These are phyloP conservation scores for Mortierella sp. DNA, from an alignment of 371 early-diverging fungal genomes.

Conservation along the genomic window DNA sequence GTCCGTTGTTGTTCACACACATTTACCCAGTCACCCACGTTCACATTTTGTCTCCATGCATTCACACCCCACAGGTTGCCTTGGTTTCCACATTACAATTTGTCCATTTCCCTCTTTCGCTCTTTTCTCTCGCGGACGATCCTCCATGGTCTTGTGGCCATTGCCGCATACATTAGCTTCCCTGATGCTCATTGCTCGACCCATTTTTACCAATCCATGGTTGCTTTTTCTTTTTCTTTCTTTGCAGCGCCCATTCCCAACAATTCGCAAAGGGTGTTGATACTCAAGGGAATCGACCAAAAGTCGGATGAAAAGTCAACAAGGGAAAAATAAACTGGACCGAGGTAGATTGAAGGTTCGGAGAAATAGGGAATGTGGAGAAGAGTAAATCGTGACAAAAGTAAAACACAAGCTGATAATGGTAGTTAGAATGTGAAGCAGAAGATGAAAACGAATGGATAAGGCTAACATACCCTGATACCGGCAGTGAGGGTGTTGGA, in stretches of 20 bases:
- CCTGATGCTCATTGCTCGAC: neutral
- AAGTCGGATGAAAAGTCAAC: neutral
- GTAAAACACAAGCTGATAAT: neutral
- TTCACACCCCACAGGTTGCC: neutral
- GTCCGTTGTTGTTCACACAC: neutral
- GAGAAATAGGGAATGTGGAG: constrained; percentile 1
- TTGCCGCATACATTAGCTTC: neutral
- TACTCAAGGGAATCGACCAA: neutral
- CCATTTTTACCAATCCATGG: neutral
- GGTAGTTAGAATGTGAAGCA: neutral
- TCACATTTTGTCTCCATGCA: neutral
- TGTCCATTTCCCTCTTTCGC: neutral
- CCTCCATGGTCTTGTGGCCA: neutral
- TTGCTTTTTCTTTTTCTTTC: neutral
- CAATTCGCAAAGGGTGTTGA: neutral
- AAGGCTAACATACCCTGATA: constrained; percentile 66
- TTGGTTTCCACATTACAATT: neutral
- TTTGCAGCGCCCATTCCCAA: neutral
- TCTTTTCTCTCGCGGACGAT: neutral
- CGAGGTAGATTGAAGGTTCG: neutral
- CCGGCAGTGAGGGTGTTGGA: constrained; percentile 80
- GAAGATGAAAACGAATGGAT: neutral
- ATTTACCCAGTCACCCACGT: neutral
- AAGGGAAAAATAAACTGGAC: neutral
- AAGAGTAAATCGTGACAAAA: neutral